phyloP scores from a whole-genome alignment of 495 filamentous ascomycete species.

The Neurospora terricola region DNA sequence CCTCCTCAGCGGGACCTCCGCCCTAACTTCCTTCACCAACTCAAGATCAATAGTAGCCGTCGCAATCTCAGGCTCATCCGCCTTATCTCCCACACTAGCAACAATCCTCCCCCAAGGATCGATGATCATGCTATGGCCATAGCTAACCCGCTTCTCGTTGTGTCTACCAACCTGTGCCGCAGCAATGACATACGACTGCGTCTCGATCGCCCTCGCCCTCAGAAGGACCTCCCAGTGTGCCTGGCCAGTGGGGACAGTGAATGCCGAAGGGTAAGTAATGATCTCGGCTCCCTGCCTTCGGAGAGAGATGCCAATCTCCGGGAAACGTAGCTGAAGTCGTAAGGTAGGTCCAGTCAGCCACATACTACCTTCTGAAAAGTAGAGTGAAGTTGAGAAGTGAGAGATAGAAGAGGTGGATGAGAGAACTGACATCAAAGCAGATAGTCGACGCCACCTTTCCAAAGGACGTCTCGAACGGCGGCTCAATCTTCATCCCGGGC shows the following conservation, averaged over 20 bases:
- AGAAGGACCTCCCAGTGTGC: slow-evolving; percentile 81
- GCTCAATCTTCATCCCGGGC: slow-evolving; percentile 24
- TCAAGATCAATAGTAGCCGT: slow-evolving; percentile 38
- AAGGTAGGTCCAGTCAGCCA: neutral
- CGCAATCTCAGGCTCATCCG: slow-evolving; percentile 32
- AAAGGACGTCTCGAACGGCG: slow-evolving; percentile 62
- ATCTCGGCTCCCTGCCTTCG: slow-evolving; percentile 49
- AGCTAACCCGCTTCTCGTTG: slow-evolving; percentile 70
- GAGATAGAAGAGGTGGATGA: neutral
- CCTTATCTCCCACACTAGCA: slow-evolving; percentile 45
- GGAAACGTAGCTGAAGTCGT: slow-evolving; percentile 48
- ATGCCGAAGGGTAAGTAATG: slow-evolving; percentile 82
- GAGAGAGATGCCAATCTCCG: slow-evolving; percentile 60
- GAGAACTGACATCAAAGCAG: slow-evolving; percentile 65
- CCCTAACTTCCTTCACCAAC: slow-evolving; percentile 38
- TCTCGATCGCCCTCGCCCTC: slow-evolving; percentile 79
- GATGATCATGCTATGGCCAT: slow-evolving; percentile 82
- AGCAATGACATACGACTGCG: slow-evolving; percentile 77
- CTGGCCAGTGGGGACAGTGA: slow-evolving; percentile 75
- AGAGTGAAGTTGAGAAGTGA: neutral
- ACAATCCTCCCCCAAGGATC: slow-evolving; percentile 80
- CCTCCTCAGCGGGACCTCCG: slow-evolving; percentile 54
- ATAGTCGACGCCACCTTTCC: slow-evolving; percentile 71
- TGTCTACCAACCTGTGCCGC: slow-evolving; percentile 69
- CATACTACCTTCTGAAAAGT: too few relatives aligned